Base-by-base conservation (phyloP, 768 basidiomycete genomes). In the Butyriboletus loyo region DNA sequence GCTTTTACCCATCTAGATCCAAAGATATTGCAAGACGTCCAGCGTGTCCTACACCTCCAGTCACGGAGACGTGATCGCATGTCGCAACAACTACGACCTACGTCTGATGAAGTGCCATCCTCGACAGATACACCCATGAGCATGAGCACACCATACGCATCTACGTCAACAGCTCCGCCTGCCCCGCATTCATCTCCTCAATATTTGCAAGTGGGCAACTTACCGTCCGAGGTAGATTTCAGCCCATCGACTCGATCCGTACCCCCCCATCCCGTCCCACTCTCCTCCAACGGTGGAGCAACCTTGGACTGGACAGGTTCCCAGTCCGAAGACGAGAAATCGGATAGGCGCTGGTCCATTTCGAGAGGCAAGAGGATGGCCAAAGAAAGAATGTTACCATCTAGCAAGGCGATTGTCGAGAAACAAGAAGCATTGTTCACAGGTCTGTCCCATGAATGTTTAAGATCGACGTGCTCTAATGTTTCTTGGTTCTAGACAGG, bases 21-120 rank as follows among this genome's bases (percentile, higher is more conserved):
- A n/a, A 78, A 77, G 58, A 85, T 92, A 55, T 66, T 91, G 48
- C 87, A 86, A 65, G 89, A 91, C 56, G 87, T 92, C 7, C 86
- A 90, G 58, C 81, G 83, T 48, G 89, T 87, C 6, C 64, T 92
- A 28, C 82, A 80, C 51, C 70, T 88, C 46, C 89, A 90, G 67
- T 85, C 87, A 25, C 78, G 85, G 43, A 81, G 87, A 25, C 88
- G 89, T 60, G 86, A 86, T 46, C 82, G 87, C 37, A 64, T 59
- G 38, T 68, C 64, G 9, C 60, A 69, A 59, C 64, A 59, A 32
- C 34, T 50, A 13, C 57, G 58, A 49, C 42, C 58, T 25, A 39
- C 39, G 30, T 44, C 63, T 28, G 54, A 58, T 35, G 68, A 66
- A 35, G 35, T 45, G n/a, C 57, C 61, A 40, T 58, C 60, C 49